Conservation (phyloP, 805 yeast genomes). For the Metschnikowia rubicola region DNA sequence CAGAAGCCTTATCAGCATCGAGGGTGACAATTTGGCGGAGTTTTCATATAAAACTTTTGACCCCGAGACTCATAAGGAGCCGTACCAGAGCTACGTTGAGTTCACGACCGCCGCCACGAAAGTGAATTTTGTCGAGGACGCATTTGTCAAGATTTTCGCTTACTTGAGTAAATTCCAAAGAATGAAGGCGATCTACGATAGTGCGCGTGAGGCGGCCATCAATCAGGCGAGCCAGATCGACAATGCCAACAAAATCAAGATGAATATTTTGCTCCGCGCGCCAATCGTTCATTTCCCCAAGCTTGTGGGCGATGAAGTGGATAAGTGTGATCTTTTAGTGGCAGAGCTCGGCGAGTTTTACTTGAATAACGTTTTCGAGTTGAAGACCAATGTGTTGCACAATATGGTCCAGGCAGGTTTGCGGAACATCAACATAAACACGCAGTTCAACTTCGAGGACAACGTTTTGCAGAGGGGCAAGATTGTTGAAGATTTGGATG, state of each 20-base stretch:
- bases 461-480: conserved; percentile 51
- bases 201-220: conserved; percentile 84
- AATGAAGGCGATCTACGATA: conserved; percentile 88
- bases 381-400: conserved; percentile 25
- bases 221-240: conserved; percentile 70
- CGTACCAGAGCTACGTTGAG: conserved; percentile 54
- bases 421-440: conserved; percentile 64
- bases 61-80: conserved; percentile 40
- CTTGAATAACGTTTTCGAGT: conserved; percentile 57
- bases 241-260: conserved; percentile 57
- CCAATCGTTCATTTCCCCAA: conserved; percentile 83
- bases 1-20: conserved; percentile 70
- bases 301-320: conserved; percentile 36
- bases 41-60: conserved; percentile 81
- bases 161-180: conserved; percentile 71
- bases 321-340: conserved; percentile 56
- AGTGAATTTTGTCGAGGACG: conserved; percentile 76
- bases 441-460: conserved; percentile 51
- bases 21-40: conserved; percentile 78
- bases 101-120: conserved; percentile 74
- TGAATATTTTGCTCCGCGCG: conserved; percentile 70
- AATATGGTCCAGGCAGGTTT: conserved; percentile 69
- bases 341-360: conserved; percentile 81
- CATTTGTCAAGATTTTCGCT: conserved; percentile 62
- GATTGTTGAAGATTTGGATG: conserved; percentile 63